phyloP scores from a whole-genome alignment of 805 yeast species.

The Saccharomycodes ludwigii region DNA sequence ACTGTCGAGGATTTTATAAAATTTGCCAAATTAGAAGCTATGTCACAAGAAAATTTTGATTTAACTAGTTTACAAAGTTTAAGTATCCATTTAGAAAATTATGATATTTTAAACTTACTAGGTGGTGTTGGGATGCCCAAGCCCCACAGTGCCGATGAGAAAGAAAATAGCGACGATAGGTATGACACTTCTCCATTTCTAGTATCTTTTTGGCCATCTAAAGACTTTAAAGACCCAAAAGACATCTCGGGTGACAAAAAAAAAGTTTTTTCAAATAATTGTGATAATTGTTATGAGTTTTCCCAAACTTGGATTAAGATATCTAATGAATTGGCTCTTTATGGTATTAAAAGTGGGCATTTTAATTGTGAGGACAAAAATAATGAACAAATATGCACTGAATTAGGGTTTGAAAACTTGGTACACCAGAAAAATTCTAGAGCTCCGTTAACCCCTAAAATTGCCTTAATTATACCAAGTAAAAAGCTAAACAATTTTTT shows the following conservation, averaged over 20 bases:
- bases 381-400: slow-evolving; percentile 37
- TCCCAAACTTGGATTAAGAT: slow-evolving; percentile 47
- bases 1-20: slow-evolving; percentile 36
- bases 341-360: slow-evolving; percentile 35
- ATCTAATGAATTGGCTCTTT: slow-evolving; percentile 32
- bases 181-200: slow-evolving; percentile 33
- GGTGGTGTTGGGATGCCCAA: slow-evolving; percentile 42
- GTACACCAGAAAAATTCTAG: slow-evolving; percentile 9
- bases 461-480: slow-evolving; percentile 43
- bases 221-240: slow-evolving; percentile 27
- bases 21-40: slow-evolving; percentile 42
- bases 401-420: slow-evolving; percentile 33
- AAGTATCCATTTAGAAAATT: slow-evolving; percentile 28
- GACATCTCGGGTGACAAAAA: slow-evolving; percentile 19
- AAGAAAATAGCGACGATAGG: slow-evolving; percentile 1
- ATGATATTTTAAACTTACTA: slow-evolving; percentile 34
- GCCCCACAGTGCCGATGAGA: slow-evolving; percentile 1
- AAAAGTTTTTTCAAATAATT: slow-evolving; percentile 23
- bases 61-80: slow-evolving; percentile 28
- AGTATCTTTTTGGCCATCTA: slow-evolving; percentile 56
- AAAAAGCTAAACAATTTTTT: slow-evolving; percentile 17
- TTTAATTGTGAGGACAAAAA: slow-evolving; percentile 38
- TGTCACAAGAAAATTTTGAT: slow-evolving; percentile 30
- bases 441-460: slow-evolving; percentile 25
- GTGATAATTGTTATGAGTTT: slow-evolving; percentile 39